Percentiles rank a stretch among this genome's conserved stretches.
phyloP scores from a whole-genome alignment of 2,329 filamentous ascomycete species.

The Aspergillus sergii region DNA sequence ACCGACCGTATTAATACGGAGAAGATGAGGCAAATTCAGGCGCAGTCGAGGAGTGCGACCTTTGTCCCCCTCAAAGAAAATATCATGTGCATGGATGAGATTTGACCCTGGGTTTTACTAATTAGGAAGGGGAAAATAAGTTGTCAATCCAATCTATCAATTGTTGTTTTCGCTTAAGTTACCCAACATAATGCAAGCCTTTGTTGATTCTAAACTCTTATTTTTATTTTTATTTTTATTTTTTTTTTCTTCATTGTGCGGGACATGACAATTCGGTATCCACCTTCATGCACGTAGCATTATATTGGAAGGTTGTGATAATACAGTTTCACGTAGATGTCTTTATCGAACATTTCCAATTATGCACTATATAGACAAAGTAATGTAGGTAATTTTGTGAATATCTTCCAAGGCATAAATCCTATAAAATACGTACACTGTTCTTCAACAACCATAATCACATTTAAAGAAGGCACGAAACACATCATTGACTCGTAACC shows the following conservation, averaged over 20 bases:
- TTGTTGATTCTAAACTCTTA: not conserved
- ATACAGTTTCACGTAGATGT: not conserved
- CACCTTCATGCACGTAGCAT: not conserved
- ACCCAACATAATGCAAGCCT: not conserved
- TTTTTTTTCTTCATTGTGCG: not conserved
- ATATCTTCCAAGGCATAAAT: not conserved
- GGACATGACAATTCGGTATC: not conserved
- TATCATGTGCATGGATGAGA: slow-evolving; percentile 37
- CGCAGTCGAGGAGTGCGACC: slow-evolving; percentile 24
- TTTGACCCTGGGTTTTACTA: slow-evolving; percentile 11
- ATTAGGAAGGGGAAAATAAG: not conserved
- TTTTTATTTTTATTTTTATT: not conserved
- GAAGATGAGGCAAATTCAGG: slow-evolving; percentile 30
- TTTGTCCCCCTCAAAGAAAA: slow-evolving; percentile 35
- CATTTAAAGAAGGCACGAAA: not conserved
- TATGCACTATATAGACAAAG: not conserved
- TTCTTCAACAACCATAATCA: not conserved
- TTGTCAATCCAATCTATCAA: not conserved
- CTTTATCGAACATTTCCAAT: not conserved
- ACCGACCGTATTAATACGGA: slow-evolving; percentile 22
- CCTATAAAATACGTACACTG: not conserved
- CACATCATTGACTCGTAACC: slow-evolving; percentile 17
- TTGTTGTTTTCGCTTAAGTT: not conserved
- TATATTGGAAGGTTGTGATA: not conserved
- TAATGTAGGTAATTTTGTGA: not conserved